These are phyloP conservation scores for Fusarium poae DNA, from an alignment of 2,329 filamentous ascomycete genomes.

Conservation along the genomic window DNA sequence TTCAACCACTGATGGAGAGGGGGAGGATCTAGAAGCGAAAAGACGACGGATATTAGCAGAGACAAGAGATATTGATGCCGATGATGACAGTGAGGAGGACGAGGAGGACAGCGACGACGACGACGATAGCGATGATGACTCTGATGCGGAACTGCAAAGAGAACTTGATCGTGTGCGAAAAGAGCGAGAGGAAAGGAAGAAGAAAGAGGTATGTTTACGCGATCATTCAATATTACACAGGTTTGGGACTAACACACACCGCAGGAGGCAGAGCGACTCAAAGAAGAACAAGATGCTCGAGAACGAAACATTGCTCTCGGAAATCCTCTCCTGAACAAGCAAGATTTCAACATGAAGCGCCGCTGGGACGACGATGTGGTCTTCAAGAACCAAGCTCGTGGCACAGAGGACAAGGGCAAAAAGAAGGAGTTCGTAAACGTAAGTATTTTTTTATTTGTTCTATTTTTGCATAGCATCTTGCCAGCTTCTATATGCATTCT, in stretches of 20 bases:
- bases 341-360: slow-evolving; percentile 90
- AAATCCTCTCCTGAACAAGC: slow-evolving; percentile 90
- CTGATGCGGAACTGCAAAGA: slow-evolving; percentile 84
- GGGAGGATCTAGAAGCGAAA: slow-evolving; percentile 82
- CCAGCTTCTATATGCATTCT: slow-evolving; percentile 5
- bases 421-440: slow-evolving; percentile 97
- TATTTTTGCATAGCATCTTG: slow-evolving; percentile 2
- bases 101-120: slow-evolving; percentile 67
- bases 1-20: slow-evolving; percentile 35
- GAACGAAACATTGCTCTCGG: slow-evolving; percentile 91
- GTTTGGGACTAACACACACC: slow-evolving; percentile 21
- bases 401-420: slow-evolving; percentile 90
- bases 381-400: slow-evolving; percentile 98
- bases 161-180: slow-evolving; percentile 95
- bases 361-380: slow-evolving; percentile 99
- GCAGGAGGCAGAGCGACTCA: slow-evolving; percentile 82
- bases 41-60: slow-evolving; percentile 88
- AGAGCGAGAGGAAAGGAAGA: slow-evolving; percentile 67
- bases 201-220: slow-evolving; percentile 52
- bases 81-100: slow-evolving; percentile 71
- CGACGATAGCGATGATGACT: slow-evolving; percentile 66
- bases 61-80: slow-evolving; percentile 86
- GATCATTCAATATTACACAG: background rate
- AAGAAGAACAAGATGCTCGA: slow-evolving; percentile 82
- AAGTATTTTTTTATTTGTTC: slow-evolving; percentile 53